phyloP scores from a whole-genome alignment of 805 yeast species.

The Saccharomycopsis guyanensis region DNA sequence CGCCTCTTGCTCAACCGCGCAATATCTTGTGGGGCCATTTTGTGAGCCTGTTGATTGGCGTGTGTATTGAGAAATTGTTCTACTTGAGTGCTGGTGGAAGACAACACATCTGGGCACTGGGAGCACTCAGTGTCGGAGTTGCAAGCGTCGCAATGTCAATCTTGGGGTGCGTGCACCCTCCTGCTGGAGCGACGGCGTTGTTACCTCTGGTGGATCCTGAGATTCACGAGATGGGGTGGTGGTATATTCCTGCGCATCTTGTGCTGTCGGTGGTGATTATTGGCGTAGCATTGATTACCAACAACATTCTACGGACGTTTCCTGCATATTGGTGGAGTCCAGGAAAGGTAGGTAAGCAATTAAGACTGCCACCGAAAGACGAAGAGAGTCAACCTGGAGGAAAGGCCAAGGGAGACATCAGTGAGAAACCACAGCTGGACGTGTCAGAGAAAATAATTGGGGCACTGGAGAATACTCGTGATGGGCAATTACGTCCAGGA shows the following conservation, averaged over 20 bases:
- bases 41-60: conserved; percentile 44
- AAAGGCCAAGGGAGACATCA: no score
- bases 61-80: conserved; percentile 48
- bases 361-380: no score
- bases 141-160: conserved; percentile 47
- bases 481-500: no score
- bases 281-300: conserved; percentile 43
- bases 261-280: conserved; percentile 42
- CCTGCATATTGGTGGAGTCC: conserved; percentile 59
- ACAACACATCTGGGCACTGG: conserved; percentile 47
- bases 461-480: no score
- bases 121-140: conserved; percentile 49
- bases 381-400: no score
- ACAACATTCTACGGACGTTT: conserved; percentile 45
- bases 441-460: no score
- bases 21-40: conserved; percentile 51
- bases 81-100: conserved; percentile 35
- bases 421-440: no score
- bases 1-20: conserved; percentile 62
- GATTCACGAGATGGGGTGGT: conserved; percentile 51
- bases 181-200: conserved; percentile 64
- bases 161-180: conserved; percentile 57
- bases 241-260: conserved; percentile 51
- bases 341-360: not conserved
- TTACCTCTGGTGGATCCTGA: conserved; percentile 43